Percentiles rank a stretch among this genome's conserved stretches.
Conservation (phyloP, 371 early-diverging fungal species). For the Amoeboaphelidium occidentale region DNA sequence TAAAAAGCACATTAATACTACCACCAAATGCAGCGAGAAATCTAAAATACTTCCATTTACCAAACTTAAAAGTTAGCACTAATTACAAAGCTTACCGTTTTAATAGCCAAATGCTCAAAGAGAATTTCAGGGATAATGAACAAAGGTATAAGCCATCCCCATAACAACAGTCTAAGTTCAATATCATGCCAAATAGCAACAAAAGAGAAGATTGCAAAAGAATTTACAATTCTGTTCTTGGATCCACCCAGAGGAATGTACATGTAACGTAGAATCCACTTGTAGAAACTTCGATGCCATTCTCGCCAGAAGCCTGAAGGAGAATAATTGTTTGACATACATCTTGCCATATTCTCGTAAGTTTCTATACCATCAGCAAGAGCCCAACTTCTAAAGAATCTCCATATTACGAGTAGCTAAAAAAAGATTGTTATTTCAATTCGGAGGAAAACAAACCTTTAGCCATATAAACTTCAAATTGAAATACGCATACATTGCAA, state of each 20-base stretch:
- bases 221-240: slow-evolving; percentile 26
- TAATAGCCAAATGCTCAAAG: slow-evolving; percentile 23
- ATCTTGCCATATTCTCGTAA: slow-evolving; percentile 74
- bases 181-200: slow-evolving; percentile 91
- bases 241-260: slow-evolving; percentile 75
- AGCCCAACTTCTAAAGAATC: slow-evolving; percentile 80
- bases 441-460: slow-evolving; percentile 21
- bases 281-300: slow-evolving; percentile 67
- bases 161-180: slow-evolving; percentile 46
- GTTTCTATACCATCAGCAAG: slow-evolving; percentile 56
- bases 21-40: slow-evolving; percentile 58
- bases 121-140: slow-evolving; percentile 63
- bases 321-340: slow-evolving; percentile 78
- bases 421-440: not conserved
- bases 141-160: slow-evolving; percentile 74
- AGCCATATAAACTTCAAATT: slow-evolving; percentile 72
- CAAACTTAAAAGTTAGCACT: not conserved
- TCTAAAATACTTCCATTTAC: slow-evolving; percentile 26
- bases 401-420: slow-evolving; percentile 60
- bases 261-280: slow-evolving; percentile 70
- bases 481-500: slow-evolving; percentile 52
- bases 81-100: slow-evolving; percentile 13
- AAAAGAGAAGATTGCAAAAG: slow-evolving; percentile 66
- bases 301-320: slow-evolving; percentile 68
- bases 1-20: slow-evolving; percentile 56